Evolutionary conservation across 179 eudicot genomes (phyloP), one percentile per base, ranked within the genome.

Genomic region (Silene vulgaris): DNA sequence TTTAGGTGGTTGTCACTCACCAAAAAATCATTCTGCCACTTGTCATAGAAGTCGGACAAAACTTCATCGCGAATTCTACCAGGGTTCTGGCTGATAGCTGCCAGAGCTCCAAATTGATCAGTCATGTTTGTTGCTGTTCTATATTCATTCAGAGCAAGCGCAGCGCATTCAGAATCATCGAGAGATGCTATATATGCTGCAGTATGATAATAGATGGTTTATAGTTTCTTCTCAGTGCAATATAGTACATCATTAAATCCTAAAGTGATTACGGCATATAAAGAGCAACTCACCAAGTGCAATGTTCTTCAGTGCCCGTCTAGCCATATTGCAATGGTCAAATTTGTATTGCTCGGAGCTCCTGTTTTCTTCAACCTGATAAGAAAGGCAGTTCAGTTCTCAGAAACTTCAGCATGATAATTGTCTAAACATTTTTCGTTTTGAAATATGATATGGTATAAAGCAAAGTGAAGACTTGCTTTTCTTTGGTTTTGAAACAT

Each of bases 21-120:
- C 96, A 90, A 82, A 84, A 43, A 93, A 69, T 93, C 95, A 75
- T 93, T 81, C 82, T 93, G 91, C 99, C 99, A 96, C 86, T 88
- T 88, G 81, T 76, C 78, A 71, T 90, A 96, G 82, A 96, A 96
- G 84, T 96, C 97, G 30, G 91, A 92, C 72, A 96, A 82, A 84
- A 87, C 89, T 30, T 93, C 91, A 37, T 93, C 96, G 17, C 86
- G 89, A 4, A 60, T 67, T 79, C 83, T 74, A 76, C 98, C 97
- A 69, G 99, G 93, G 56, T 84, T 89, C 86, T 96, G 98, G 57
- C 89, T 85, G 30, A 93, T 89, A 76, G 97, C 89, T 11, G 88
- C 88, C 61, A 96, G 86, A 77, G 98, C 98, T 50, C 96, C 87
- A 79, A 96, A 86, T 80, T 93, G 98, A 9, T 96, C 99, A 0